phyloP scores from a whole-genome alignment of 164 flowering plant species.

The Tetracentron sinense region DNA sequence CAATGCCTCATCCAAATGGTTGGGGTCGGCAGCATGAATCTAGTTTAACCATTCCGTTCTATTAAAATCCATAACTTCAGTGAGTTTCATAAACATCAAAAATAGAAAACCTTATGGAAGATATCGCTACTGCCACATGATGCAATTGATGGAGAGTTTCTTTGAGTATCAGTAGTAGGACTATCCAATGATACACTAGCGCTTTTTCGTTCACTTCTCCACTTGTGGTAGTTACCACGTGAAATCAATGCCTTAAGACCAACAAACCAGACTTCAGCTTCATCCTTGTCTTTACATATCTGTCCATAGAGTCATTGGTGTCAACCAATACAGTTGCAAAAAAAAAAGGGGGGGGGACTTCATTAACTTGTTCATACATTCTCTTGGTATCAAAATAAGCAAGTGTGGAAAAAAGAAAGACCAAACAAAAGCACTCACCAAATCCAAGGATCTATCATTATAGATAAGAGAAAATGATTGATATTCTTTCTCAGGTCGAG shows the following conservation, averaged over 20 bases:
- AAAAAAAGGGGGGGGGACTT: background rate
- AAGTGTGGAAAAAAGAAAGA: background rate
- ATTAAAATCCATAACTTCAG: too few relatives aligned
- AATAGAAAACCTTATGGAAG: constrained; percentile 22
- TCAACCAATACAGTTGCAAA: constrained; percentile 3
- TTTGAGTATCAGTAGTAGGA: constrained; percentile 32
- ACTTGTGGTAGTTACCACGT: constrained; percentile 40
- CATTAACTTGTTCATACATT: background rate
- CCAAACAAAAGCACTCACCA: constrained; percentile 44
- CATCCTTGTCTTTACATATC: constrained; percentile 97
- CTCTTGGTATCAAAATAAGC: background rate
- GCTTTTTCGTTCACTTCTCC: constrained; percentile 43
- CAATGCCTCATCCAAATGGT: too few relatives aligned
- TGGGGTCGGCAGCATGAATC: too few relatives aligned
- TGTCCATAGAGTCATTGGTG: constrained; percentile 23
- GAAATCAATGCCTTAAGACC: constrained; percentile 78
- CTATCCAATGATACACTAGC: constrained; percentile 48
- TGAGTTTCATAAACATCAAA: too few relatives aligned
- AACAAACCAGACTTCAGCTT: constrained; percentile 93
- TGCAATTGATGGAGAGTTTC: constrained; percentile 35
- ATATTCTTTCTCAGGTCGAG: constrained; percentile 91
- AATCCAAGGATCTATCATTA: constrained; percentile 76
- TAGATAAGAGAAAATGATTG: constrained; percentile 89
- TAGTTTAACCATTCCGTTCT: too few relatives aligned
- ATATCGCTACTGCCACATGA: constrained; percentile 33